Evolutionary conservation across 2,329 filamentous ascomycete genomes (phyloP).

Genomic region (Periglandula ipomoeae): DNA sequence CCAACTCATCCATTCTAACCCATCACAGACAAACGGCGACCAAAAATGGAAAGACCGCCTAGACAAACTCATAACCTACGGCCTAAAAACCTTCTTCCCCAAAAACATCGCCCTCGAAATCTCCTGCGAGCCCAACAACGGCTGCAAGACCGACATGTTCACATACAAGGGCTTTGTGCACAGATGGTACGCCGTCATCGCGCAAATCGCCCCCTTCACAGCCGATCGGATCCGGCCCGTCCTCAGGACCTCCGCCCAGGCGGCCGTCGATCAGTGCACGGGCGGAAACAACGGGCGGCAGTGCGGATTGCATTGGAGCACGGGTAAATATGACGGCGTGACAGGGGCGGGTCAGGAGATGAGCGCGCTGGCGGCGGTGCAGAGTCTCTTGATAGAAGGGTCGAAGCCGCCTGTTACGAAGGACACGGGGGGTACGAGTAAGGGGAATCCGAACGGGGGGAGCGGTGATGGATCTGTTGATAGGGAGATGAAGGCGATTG

Average conservation of each 20-base stretch:
- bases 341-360: conserved; percentile 52
- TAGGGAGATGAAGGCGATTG: conserved; percentile 25
- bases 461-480: conserved; percentile 26
- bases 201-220: conserved; percentile 46
- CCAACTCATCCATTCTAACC: not conserved
- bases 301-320: conserved; percentile 48
- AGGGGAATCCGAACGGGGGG: conserved; percentile 34
- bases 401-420: conserved; percentile 34
- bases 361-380: conserved; percentile 48
- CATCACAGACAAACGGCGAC: conserved; percentile 37
- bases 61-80: conserved; percentile 27
- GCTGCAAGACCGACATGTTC: conserved; percentile 54
- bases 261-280: conserved; percentile 46
- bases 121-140: conserved; percentile 45
- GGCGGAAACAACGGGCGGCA: conserved; percentile 36
- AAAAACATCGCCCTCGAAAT: conserved; percentile 49
- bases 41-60: conserved; percentile 43
- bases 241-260: conserved; percentile 41
- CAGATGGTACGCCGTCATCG: conserved; percentile 45
- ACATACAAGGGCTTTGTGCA: conserved; percentile 54
- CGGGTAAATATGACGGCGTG: conserved; percentile 41
- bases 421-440: conserved; percentile 41
- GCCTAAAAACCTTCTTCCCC: conserved; percentile 41
- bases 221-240: conserved; percentile 39
- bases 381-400: conserved; percentile 37